phyloP scores from a whole-genome alignment of 1,284 basidiomycete genomes.

The Melampsora larici-populina region DNA sequence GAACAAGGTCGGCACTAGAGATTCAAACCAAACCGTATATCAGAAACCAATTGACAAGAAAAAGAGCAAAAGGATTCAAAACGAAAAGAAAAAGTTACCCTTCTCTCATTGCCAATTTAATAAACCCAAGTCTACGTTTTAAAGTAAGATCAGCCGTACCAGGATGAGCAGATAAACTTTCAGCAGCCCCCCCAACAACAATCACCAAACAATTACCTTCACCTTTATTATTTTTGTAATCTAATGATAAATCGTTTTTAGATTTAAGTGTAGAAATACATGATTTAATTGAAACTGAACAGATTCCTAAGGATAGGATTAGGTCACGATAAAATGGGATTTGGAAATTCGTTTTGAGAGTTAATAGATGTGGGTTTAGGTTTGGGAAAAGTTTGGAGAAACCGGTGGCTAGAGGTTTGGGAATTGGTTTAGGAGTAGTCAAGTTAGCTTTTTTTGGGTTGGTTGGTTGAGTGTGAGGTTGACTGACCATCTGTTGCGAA shows the following conservation, averaged over 20 bases:
- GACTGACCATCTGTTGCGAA: constrained; percentile 81
- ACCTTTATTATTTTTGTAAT: constrained; percentile 58
- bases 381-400: constrained; percentile 88
- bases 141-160: constrained; percentile 93
- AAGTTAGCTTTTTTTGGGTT: too few relatives aligned
- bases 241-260: constrained; percentile 22
- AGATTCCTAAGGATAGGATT: constrained; percentile 76
- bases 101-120: constrained; percentile 90
- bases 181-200: constrained; percentile 92
- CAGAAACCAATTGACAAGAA: neutral
- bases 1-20: constrained; percentile 73
- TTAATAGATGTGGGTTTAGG: constrained; percentile 86
- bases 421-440: too few relatives aligned
- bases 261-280: constrained; percentile 76
- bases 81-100: constrained; percentile 67
- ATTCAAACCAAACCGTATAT: neutral
- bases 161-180: constrained; percentile 85
- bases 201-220: constrained; percentile 76
- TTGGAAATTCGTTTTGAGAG: constrained; percentile 81
- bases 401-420: constrained; percentile 68
- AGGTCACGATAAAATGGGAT: constrained; percentile 92
- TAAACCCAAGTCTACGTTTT: constrained; percentile 64
- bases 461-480: neutral
- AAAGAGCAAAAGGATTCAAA: constrained; percentile 10
- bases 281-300: constrained; percentile 82